Evolutionary conservation across 2,329 filamentous ascomycete species (phyloP), one percentile per base, ranked within the genome.

Genomic region (Dactylellina cionopaga): DNA sequence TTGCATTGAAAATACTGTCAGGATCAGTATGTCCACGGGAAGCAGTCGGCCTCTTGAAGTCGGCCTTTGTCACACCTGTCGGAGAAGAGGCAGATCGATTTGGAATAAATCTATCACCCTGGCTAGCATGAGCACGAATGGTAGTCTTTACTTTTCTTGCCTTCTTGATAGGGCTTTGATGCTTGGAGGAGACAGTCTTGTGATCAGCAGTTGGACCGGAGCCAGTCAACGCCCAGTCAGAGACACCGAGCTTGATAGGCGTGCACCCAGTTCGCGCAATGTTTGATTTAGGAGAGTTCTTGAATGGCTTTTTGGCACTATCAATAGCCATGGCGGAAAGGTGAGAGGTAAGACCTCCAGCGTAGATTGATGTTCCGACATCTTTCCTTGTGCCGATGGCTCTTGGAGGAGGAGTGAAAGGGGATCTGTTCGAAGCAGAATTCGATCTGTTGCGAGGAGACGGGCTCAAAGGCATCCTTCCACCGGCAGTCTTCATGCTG

Each of bases 401-500:
- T 39, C 70, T 75, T 4, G 74, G 82, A 66, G 84, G 83, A 39
- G 92, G 92, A 1, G 90, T 93, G 80, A 88, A 92, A 0, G 91
- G 91, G n/a, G 90, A 92, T 10, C 88, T 87, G 80, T 86, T 85
- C 69, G 83, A 84, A 80, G 86, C 85, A 64, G 83, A 84, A 29
- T 83, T 82, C 31, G 84, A 83, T 75, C 88, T 87, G 74, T 85
- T 83, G 76, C 89, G 88, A 68, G 95, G 95, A 66, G 94, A 98
- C 29, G 95, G 94, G 2, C 94, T 97, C 80, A 99, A 84, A 77
- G 95, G 93, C 85, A 96, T 93, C 74, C 95, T 92, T 80, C 93
- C 92, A 83, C 94, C 93, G 81, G 93, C 95, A 80, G 93, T 95
- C 81, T 92, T 92, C 77, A 91, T 88, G 77, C 90, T 92, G 84